These are phyloP conservation scores for Fusarium pilosicola DNA, from an alignment of 2,329 filamentous ascomycete species.

Conservation along the genomic window DNA sequence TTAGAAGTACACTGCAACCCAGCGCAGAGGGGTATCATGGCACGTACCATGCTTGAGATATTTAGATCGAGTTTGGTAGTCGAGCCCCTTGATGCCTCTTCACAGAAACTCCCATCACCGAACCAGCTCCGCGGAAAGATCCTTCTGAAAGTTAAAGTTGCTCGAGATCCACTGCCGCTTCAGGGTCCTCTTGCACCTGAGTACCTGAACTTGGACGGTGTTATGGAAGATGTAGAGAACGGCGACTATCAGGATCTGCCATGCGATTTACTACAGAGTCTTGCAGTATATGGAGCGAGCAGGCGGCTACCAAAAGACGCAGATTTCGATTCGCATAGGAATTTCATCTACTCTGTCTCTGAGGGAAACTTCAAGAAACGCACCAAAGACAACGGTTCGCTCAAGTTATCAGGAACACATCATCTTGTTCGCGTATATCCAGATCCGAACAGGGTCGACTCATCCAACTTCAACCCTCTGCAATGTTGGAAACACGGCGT, in stretches of 20 bases:
- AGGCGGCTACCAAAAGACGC: neutral
- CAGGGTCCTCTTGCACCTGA: neutral
- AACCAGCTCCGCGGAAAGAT: conserved; percentile 10
- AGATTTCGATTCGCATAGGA: neutral
- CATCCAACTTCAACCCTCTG: conserved; percentile 20
- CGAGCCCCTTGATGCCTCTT: neutral
- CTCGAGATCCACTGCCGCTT: neutral
- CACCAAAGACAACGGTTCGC: neutral
- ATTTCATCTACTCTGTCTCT: conserved; percentile 20
- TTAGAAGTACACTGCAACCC: conserved; percentile 16
- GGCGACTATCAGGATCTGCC: rapidly evolving
- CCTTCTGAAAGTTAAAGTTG: conserved; percentile 10
- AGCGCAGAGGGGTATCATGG: conserved; percentile 1
- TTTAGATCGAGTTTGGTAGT: neutral
- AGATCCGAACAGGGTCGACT: conserved; percentile 23
- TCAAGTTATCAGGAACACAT: neutral
- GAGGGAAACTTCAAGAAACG: conserved; percentile 9
- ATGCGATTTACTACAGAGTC: neutral
- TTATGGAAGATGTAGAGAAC: rapidly evolving
- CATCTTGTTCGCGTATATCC: conserved; percentile 26
- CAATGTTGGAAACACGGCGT: conserved; percentile 15
- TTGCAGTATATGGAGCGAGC: conserved; percentile 21
- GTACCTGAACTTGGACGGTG: neutral
- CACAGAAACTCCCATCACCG: neutral
- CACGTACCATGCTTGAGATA: conserved; percentile 7